These are phyloP conservation scores for Aspergillus nidulans DNA, from an alignment of 495 filamentous ascomycete genomes.

Conservation along the genomic window DNA sequence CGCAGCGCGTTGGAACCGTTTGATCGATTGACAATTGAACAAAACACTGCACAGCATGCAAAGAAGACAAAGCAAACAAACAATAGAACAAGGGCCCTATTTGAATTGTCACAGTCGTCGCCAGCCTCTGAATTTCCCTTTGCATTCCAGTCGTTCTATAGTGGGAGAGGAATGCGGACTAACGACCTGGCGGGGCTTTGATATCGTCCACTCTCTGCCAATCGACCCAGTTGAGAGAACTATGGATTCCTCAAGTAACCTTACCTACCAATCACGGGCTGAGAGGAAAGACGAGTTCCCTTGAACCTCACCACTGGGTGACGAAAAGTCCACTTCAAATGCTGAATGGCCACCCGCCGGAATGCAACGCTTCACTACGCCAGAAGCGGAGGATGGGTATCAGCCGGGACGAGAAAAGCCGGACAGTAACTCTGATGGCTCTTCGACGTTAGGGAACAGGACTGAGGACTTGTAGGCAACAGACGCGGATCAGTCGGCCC, in stretches of 20 bases:
- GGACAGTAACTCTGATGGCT: constrained; percentile 1
- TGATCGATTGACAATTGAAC: constrained; percentile 39
- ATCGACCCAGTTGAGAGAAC: constrained; percentile 22
- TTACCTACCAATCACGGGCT: constrained; percentile 26
- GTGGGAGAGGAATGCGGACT: constrained; percentile 36
- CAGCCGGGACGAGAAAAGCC: constrained; percentile 15
- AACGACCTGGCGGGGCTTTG: constrained; percentile 23
- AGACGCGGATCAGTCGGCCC: constrained; percentile 9
- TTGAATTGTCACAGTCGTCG: constrained; percentile 33
- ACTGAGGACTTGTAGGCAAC: constrained; percentile 7
- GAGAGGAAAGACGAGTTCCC: constrained; percentile 16
- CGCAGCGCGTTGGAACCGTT: constrained; percentile 27
- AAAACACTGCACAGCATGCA: constrained; percentile 48
- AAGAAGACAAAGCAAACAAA: constrained; percentile 51
- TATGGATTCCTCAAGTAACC: constrained; percentile 14
- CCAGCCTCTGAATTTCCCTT: constrained; percentile 40
- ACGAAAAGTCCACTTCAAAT: constrained; percentile 13
- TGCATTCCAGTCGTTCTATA: constrained; percentile 40
- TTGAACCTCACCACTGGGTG: constrained; percentile 15
- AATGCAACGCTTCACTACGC: constrained; percentile 41
- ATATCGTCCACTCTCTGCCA: constrained; percentile 20
- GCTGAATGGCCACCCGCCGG: constrained; percentile 32
- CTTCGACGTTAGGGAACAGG: no score
- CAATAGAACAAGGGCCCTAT: constrained; percentile 42
- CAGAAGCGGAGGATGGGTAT: constrained; percentile 26